Base-by-base conservation (phyloP, 495 filamentous ascomycete genomes). In the Trichoderma asperelloides region DNA sequence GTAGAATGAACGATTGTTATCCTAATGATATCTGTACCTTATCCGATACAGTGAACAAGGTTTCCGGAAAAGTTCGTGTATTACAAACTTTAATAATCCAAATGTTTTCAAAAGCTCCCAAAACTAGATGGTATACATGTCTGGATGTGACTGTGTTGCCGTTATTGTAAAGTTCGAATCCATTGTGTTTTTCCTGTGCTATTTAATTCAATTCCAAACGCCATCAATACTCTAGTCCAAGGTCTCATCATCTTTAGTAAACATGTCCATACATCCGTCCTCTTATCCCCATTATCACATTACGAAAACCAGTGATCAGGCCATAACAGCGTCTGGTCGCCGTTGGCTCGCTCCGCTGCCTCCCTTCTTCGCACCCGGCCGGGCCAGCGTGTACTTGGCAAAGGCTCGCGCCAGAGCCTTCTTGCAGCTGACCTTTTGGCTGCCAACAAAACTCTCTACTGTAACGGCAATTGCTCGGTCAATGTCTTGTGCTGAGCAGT, bases 381-480 rank as follows among this genome's bases (percentile, higher is more conserved):
- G 72, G 7, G 80, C 79, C 43, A 87, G 75, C 2, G 86, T 87
- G 68, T 97, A 99, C 85, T 99, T 99, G 68, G 96, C 93, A 85
- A 99, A 99, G 18, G 96, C 93, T 67, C 96, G 84, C 13, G 91
- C 91, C 65, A 99, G 86, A 37, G 95, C 93, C 84, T 97, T 97
- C 87, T 98, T 99, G 79, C 90, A 93, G 81, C 89, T 93, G 71
- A 98, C 88, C 80, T 99, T 99, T 77, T 99, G 96, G 68, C 89
- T 93, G 68, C 92, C 91, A 33, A 99, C 91, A 76, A 99, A 99
- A 25, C 88, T 92, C 63, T 99, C 94, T 13, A 99, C 92, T 0
- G 95, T 96, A 16, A 98, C 96, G 8, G 93, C 93, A 71, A 99
- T 98, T 62, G 95, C 96, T 66, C 95, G 89, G 78, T 99, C 96